These are phyloP conservation scores for Talaromyces sp. DNA, from an alignment of 2,329 filamentous ascomycete species.

Conservation along the genomic window DNA sequence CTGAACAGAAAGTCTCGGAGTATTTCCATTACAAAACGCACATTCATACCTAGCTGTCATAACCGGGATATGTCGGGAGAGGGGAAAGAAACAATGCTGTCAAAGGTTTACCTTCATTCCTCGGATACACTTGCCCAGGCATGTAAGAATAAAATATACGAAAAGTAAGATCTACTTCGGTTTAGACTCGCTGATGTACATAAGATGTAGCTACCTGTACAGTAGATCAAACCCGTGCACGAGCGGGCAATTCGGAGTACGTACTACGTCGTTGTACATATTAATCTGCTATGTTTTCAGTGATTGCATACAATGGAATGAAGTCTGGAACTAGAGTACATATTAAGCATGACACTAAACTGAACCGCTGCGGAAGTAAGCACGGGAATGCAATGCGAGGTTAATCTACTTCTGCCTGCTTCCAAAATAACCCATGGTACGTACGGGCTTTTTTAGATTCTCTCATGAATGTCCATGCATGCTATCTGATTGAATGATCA, in stretches of 20 bases:
- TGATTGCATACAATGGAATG: neutral
- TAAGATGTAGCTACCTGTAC: neutral
- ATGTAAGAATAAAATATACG: neutral
- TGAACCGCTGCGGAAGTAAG: constrained; percentile 13
- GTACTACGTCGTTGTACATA: neutral
- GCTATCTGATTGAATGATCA: neutral
- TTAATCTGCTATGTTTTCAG: neutral
- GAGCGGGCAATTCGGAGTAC: neutral
- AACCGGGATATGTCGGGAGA: constrained; percentile 5
- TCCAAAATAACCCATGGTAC: neutral
- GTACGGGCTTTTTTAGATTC: neutral
- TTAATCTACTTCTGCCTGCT: constrained; percentile 21
- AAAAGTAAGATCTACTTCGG: neutral
- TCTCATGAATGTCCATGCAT: neutral
- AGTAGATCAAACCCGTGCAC: neutral
- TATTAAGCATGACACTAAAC: neutral
- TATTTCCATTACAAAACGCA: neutral
- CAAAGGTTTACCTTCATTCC: neutral
- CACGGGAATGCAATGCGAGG: constrained; percentile 24
- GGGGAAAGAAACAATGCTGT: neutral
- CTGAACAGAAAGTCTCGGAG: neutral
- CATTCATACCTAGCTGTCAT: neutral
- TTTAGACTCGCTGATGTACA: neutral
- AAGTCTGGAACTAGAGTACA: neutral
- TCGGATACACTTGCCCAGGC: neutral